These are phyloP conservation scores for Cylindricascospora bacillispora DNA, from an alignment of 1,139 yeast species.

Conservation along the genomic window DNA sequence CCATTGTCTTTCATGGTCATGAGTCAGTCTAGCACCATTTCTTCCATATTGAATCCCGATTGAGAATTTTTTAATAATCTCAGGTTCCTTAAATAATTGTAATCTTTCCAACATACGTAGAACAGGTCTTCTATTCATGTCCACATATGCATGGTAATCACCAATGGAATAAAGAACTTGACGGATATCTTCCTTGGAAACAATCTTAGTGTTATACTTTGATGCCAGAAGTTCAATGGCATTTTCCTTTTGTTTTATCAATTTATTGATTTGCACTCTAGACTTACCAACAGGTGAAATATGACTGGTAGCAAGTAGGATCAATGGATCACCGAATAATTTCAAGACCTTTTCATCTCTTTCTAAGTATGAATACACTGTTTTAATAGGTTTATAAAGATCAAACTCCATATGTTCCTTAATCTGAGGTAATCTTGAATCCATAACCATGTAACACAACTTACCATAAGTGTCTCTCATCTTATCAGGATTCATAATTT, in stretches of 20 bases:
- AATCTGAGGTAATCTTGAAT: slow-evolving; percentile 57
- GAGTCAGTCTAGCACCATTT: slow-evolving; percentile 56
- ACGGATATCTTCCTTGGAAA: slow-evolving; percentile 44
- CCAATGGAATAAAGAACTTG: slow-evolving; percentile 62
- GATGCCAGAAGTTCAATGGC: slow-evolving; percentile 47
- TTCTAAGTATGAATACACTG: slow-evolving; percentile 38
- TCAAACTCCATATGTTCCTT: slow-evolving; percentile 58
- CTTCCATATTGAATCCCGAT: slow-evolving; percentile 52
- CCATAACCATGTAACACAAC: slow-evolving; percentile 70
- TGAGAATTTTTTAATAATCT: slow-evolving; percentile 29
- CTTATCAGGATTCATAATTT: slow-evolving; percentile 67
- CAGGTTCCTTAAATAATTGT: slow-evolving; percentile 36
- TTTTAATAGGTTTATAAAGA: slow-evolving; percentile 52
- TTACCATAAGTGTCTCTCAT: slow-evolving; percentile 68
- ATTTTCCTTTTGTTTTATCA: slow-evolving; percentile 47
- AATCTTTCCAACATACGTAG: slow-evolving; percentile 43
- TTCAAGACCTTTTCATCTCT: slow-evolving; percentile 30
- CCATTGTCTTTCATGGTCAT: slow-evolving; percentile 54
- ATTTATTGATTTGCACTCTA: slow-evolving; percentile 38
- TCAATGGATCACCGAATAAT: slow-evolving; percentile 41
- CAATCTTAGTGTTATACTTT: slow-evolving; percentile 26
- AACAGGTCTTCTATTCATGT: slow-evolving; percentile 54
- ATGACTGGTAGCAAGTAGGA: slow-evolving; percentile 52
- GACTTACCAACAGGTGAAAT: slow-evolving; percentile 45
- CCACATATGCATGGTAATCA: slow-evolving; percentile 59